Evolutionary conservation across 2,329 filamentous ascomycete species (phyloP).

Genomic region (Blastomyces gilchristii): DNA sequence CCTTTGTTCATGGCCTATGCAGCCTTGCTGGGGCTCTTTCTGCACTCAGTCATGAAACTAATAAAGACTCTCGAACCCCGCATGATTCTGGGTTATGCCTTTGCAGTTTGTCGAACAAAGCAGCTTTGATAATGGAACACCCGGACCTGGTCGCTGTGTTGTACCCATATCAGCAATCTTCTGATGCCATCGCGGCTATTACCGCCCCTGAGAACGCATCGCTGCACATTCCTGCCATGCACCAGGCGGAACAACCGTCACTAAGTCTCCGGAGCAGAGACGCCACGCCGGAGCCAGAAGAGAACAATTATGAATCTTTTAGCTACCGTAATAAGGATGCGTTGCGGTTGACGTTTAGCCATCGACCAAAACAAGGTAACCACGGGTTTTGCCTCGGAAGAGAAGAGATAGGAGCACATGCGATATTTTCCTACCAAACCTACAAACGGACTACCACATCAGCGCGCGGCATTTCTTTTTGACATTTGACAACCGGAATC

Average conservation of each 20-base stretch:
- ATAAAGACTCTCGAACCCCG: not conserved
- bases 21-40: not conserved
- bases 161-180: not conserved
- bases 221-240: not conserved
- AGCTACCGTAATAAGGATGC: not conserved
- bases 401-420: not conserved
- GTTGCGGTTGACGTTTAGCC: slow-evolving; percentile 1
- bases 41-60: not conserved
- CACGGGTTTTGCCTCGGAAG: not conserved
- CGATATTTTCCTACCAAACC: not conserved
- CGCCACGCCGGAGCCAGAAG: not conserved
- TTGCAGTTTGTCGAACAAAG: not conserved
- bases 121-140: not conserved
- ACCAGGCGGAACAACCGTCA: not conserved
- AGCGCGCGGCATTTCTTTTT: not conserved
- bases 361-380: not conserved
- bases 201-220: not conserved
- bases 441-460: not conserved
- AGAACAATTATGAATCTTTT: no score
- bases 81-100: not conserved
- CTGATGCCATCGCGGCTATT: not conserved
- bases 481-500: slow-evolving; percentile 4
- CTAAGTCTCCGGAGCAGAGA: not conserved
- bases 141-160: slow-evolving; percentile 2
- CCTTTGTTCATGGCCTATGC: not conserved